These are phyloP conservation scores for Macrophomina tecta DNA, from an alignment of 2,329 filamentous ascomycete genomes.

Conservation along the genomic window DNA sequence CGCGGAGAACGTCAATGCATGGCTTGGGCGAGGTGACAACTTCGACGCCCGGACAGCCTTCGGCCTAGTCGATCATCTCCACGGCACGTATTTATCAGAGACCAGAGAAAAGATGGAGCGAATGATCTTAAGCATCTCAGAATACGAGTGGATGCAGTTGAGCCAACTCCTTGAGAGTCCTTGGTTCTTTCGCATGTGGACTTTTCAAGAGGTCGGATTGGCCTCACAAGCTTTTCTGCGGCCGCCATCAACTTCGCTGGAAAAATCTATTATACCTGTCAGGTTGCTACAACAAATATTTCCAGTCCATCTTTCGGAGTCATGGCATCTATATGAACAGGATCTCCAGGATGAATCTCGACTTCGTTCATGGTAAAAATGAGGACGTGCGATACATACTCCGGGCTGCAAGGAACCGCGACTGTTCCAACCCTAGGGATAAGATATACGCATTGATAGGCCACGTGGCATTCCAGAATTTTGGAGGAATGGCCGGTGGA, in stretches of 20 bases:
- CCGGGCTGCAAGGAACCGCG: no score
- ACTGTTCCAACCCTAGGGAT: no score
- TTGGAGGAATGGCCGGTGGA: no score
- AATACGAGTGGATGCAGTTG: neutral
- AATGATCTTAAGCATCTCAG: neutral
- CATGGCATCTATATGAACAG: no score
- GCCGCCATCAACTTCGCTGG: neutral
- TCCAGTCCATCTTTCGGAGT: no score
- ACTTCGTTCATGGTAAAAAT: no score
- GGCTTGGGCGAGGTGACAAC: slow-evolving; percentile 5
- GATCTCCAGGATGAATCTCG: no score
- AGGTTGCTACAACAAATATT: no score
- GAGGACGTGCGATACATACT: no score
- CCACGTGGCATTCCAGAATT: no score
- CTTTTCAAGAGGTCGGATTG: slow-evolving; percentile 6
- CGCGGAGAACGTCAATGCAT: slow-evolving; percentile 19
- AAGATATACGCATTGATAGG: no score
- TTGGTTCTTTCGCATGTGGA: slow-evolving; percentile 4
- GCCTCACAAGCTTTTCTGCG: neutral
- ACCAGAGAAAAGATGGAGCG: no score
- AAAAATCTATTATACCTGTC: neutral
- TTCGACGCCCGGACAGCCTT: neutral
- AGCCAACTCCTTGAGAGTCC: neutral
- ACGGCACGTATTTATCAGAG: neutral
- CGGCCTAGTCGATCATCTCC: neutral